A percentile compares a stretch with the other conserved stretches of the same genome.
Conservation (phyloP, 176 grass and related monocot genomes). For the Oryza coarctata region DNA sequence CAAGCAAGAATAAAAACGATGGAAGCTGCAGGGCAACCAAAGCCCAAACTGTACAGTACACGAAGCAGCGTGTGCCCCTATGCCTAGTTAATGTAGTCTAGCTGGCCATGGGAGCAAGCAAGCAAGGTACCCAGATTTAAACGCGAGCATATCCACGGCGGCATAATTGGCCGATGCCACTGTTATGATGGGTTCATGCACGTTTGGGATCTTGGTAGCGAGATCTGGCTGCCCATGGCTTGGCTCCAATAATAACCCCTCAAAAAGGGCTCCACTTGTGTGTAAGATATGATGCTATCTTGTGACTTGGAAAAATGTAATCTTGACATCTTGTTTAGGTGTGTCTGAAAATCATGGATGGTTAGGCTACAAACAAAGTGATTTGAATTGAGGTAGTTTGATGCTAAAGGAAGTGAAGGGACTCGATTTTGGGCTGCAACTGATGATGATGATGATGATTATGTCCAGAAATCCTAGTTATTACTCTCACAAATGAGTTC, state of each 20-base stretch:
- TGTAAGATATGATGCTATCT: background rate
- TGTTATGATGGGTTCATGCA: constrained; percentile 29
- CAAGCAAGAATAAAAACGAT: constrained; percentile 8
- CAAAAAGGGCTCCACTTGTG: background rate
- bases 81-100: background rate
- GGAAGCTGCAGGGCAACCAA: background rate
- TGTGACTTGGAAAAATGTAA: background rate
- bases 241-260: constrained; percentile 15
- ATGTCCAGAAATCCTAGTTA: background rate
- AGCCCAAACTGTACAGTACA: background rate
- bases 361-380: background rate
- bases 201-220: constrained; percentile 31
- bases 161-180: constrained; percentile 15
- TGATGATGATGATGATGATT: background rate
- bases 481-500: background rate
- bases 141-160: constrained; percentile 28
- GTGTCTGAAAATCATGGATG: background rate
- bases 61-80: background rate
- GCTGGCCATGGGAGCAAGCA: background rate
- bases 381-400: background rate
- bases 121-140: constrained; percentile 29
- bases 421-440: background rate
- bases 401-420: background rate
- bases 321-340: background rate
- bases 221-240: constrained; percentile 22